These are phyloP conservation scores for Leptographium flavum DNA, from an alignment of 2,329 filamentous ascomycete genomes.

Conservation along the genomic window DNA sequence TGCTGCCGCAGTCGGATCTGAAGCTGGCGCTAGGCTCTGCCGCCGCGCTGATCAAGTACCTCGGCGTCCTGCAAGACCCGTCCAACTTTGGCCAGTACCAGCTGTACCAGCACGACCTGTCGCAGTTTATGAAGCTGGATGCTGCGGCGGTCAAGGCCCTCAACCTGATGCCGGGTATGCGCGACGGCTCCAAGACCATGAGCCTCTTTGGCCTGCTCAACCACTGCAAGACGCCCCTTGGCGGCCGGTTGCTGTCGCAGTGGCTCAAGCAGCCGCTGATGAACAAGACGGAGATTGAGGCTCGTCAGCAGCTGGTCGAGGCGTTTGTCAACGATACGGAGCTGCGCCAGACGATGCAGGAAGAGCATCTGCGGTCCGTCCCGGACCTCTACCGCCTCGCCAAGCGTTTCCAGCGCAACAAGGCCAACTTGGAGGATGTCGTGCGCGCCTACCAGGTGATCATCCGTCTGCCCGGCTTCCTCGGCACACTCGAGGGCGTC, in stretches of 20 bases:
- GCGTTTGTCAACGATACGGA: slow-evolving; percentile 90
- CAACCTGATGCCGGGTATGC: slow-evolving; percentile 90
- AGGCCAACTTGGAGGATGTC: slow-evolving; percentile 88
- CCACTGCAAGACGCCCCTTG: slow-evolving; percentile 93
- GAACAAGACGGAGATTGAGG: slow-evolving; percentile 73
- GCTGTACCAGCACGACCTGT: slow-evolving; percentile 90
- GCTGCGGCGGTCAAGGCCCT: slow-evolving; percentile 85
- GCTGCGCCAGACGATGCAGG: slow-evolving; percentile 87
- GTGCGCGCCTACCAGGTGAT: slow-evolving; percentile 90
- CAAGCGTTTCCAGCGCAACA: slow-evolving; percentile 86
- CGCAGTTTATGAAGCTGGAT: slow-evolving; percentile 97
- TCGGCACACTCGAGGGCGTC: slow-evolving; percentile 76
- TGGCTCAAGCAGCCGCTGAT: slow-evolving; percentile 98
- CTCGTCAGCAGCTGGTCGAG: slow-evolving; percentile 84
- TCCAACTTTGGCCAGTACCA: slow-evolving; percentile 96
- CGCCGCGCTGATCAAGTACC: slow-evolving; percentile 85
- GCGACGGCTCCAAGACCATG: slow-evolving; percentile 95
- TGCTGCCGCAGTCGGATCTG: slow-evolving; percentile 77
- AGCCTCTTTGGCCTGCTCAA: slow-evolving; percentile 88
- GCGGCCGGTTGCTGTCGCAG: slow-evolving; percentile 77
- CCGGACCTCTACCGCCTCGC: slow-evolving; percentile 87
- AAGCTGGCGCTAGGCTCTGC: slow-evolving; percentile 95
- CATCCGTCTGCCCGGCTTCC: slow-evolving; percentile 79
- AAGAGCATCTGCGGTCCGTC: slow-evolving; percentile 83
- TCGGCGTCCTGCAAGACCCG: slow-evolving; percentile 76